Conservation (phyloP, 441 rosid species). For the Capsella rubella region DNA sequence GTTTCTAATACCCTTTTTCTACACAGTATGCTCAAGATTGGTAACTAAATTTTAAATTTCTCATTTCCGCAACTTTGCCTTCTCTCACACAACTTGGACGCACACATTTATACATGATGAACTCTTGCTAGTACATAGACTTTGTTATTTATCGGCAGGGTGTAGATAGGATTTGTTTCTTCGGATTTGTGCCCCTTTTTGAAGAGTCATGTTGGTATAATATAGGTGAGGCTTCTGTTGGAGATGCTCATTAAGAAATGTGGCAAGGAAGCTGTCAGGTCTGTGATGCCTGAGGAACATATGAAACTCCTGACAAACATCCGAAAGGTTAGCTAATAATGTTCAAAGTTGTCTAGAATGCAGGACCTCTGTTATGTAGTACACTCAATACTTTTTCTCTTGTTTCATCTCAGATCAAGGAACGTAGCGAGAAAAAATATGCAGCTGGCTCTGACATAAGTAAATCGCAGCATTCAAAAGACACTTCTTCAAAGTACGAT, state of each 20-base stretch:
- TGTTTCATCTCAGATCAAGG: slow-evolving; percentile 67
- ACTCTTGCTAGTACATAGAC: slow-evolving; percentile 22
- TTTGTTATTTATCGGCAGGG: slow-evolving; percentile 15
- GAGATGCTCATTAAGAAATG: slow-evolving; percentile 98
- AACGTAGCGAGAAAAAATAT: slow-evolving; percentile 74
- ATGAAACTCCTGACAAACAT: slow-evolving; percentile 92
- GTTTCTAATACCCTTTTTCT: slow-evolving; percentile 17
- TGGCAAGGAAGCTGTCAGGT: slow-evolving; percentile 91
- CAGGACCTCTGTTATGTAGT: slow-evolving; percentile 26
- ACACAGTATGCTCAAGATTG: not conserved
- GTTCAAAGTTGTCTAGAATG: slow-evolving; percentile 13
- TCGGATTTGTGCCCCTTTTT: slow-evolving; percentile 19
- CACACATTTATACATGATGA: not conserved
- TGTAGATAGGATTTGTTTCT: not conserved
- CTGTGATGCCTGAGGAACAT: slow-evolving; percentile 97
- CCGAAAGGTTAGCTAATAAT: slow-evolving; percentile 67
- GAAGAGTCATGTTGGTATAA: slow-evolving; percentile 24
- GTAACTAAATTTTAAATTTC: not conserved
- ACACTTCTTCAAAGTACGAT: slow-evolving; percentile 80
- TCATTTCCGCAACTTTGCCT: not conserved
- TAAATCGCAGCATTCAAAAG: slow-evolving; percentile 73
- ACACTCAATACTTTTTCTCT: slow-evolving; percentile 16
- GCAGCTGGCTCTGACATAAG: slow-evolving; percentile 66
- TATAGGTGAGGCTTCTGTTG: slow-evolving; percentile 89
- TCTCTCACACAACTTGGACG: slow-evolving; percentile 4